phyloP scores from a whole-genome alignment of 73 alveolate species.

The Tetrahymena malaccensis region DNA sequence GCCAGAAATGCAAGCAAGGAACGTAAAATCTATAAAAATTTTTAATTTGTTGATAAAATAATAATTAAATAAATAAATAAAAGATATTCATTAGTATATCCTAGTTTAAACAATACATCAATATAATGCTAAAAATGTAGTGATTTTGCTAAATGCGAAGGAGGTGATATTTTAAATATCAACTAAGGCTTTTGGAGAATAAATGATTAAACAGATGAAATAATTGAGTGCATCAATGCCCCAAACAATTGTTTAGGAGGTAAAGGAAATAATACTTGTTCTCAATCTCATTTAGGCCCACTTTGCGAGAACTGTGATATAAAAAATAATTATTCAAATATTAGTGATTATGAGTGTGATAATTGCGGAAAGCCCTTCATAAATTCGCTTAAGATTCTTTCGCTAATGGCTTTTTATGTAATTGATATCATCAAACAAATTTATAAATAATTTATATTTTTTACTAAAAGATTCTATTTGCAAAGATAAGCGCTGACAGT shows the following conservation, averaged over 20 bases:
- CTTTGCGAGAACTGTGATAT: not conserved
- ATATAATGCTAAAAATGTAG: not conserved
- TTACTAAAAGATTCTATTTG: not conserved
- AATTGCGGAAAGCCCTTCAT: not conserved
- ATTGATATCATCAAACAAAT: not conserved
- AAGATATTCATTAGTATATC: not conserved
- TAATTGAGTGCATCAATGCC: not conserved
- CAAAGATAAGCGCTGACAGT: not conserved
- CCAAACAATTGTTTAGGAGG: not conserved
- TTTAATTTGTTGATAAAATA: not conserved
- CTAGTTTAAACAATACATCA: not conserved
- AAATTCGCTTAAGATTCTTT: not conserved
- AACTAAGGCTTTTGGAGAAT: not conserved
- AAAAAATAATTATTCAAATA: not conserved
- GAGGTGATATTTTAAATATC: not conserved
- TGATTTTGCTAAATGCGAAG: not conserved
- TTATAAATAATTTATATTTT: not conserved
- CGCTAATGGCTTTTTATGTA: not conserved
- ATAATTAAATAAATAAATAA: not conserved
- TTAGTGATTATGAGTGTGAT: not conserved
- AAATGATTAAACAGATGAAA: not conserved
- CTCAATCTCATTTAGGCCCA: not conserved
- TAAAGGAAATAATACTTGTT: not conserved
- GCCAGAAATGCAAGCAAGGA: not conserved
- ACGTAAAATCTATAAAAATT: not conserved